Conservation (phyloP, 2,329 filamentous ascomycete genomes). For the Aureobasidium musti region DNA sequence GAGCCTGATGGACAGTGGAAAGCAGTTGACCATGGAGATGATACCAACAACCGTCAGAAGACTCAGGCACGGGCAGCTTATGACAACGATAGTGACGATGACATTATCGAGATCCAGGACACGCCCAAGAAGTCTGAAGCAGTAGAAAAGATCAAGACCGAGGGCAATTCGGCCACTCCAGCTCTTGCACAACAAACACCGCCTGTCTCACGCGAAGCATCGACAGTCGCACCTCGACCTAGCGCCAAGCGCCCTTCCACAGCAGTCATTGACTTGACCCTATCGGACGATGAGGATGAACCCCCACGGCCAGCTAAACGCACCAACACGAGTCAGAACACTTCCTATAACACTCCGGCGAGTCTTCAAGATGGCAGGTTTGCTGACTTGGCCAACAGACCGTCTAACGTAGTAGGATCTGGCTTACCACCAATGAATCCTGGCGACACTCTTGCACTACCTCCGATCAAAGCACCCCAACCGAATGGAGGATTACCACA, state of each 20-base stretch:
- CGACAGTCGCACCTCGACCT: slow-evolving; percentile 37
- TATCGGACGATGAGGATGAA: slow-evolving; percentile 53
- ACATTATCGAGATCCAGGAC: slow-evolving; percentile 50
- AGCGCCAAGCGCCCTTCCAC: slow-evolving; percentile 49
- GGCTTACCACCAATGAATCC: slow-evolving; percentile 27
- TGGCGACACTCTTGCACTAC: slow-evolving; percentile 32
- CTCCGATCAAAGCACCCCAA: slow-evolving; percentile 34
- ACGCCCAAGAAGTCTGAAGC: slow-evolving; percentile 35
- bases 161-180: slow-evolving; percentile 42
- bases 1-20: slow-evolving; percentile 84
- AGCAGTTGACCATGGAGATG: slow-evolving; percentile 48
- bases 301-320: slow-evolving; percentile 42
- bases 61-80: slow-evolving; percentile 37
- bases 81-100: slow-evolving; percentile 48
- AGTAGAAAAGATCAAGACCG: slow-evolving; percentile 45
- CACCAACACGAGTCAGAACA: slow-evolving; percentile 35
- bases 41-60: slow-evolving; percentile 43
- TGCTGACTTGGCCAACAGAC: slow-evolving; percentile 32
- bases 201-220: slow-evolving; percentile 49
- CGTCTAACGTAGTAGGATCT: slow-evolving; percentile 32
- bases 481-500: slow-evolving; percentile 28
- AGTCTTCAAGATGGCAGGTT: slow-evolving; percentile 31
- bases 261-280: slow-evolving; percentile 53
- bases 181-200: slow-evolving; percentile 47
- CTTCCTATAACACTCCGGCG: slow-evolving; percentile 32